Base-by-base conservation (phyloP, 805 yeast species). In the Brettanomyces bruxellensis region DNA sequence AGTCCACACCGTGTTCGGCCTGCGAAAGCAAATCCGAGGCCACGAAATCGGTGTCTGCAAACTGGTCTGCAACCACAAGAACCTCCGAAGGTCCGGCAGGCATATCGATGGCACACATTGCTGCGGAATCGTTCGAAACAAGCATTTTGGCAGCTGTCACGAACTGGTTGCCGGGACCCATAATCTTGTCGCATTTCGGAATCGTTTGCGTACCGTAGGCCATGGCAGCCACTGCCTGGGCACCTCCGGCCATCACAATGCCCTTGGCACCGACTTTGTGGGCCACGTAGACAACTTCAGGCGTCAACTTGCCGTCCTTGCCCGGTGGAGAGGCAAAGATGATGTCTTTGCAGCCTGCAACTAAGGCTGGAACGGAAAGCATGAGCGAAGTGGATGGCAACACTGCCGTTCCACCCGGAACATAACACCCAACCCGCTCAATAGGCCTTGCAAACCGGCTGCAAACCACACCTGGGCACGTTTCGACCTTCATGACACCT, bases 71-170 rank as follows among this genome's bases (percentile, higher is more conserved):
- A 56, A 93, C 72, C n/a, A 91, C 99, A 49, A 93, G 73, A 24
- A 93, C 99, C 68, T 93, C 99, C 45, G 95, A 86, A 28, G 99
- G 99, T 8, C 99, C 99, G 25, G 99, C 99, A 43, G 99, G 99
- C 98, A 93, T 91, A 66, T 93, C 99, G 55, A 93, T 93, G 14
- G 96, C 86, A 62, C 96, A 93, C 59, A 90, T 71, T 6, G 99
- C 98, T 51, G 83, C 83, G 1, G 96, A 86, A 61, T 93, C 99
- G 60, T 93, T 95, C 58, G 91, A 93, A 44, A 95, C 93, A 62
- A 84, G 71, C 99, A 93, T 93, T 73, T 93, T 93, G 39, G 99
- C 99, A 39, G 99, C 98, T 18, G 99, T 93, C 45, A 93, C 99
- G 64, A 93, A 93, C 70, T 93, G 99, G 70, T 93, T 93, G 50